phyloP scores from a whole-genome alignment of 2,329 filamentous ascomycete genomes.

The Fusarium algeriense region DNA sequence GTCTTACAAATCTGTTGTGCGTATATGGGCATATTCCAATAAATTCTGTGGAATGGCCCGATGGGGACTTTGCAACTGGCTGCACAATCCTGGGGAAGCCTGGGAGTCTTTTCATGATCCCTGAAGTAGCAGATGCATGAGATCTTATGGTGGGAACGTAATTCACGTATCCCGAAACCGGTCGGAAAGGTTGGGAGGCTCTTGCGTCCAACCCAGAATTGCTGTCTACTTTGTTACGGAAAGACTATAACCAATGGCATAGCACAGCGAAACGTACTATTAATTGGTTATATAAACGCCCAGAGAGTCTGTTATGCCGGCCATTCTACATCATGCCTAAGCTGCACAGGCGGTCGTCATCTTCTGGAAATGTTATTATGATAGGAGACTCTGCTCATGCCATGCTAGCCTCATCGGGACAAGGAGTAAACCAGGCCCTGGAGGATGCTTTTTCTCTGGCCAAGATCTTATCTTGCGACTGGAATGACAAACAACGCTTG shows the following conservation, averaged over 20 bases:
- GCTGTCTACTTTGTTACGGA: background rate
- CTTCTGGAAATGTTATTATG: rapidly evolving
- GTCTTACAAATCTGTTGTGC: background rate
- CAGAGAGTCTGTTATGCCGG: background rate
- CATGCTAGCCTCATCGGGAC: background rate
- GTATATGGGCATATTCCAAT: background rate
- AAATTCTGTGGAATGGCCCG: background rate
- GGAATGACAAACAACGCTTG: background rate
- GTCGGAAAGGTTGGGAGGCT: background rate
- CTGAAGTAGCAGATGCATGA: background rate
- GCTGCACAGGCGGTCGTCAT: background rate
- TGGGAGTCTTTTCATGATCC: background rate
- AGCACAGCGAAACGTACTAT: background rate
- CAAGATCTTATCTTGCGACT: background rate
- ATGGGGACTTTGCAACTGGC: background rate
- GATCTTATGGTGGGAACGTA: background rate
- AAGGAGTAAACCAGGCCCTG: background rate
- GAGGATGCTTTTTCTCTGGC: background rate
- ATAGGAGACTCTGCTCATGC: background rate
- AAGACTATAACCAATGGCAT: background rate
- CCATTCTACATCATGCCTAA: background rate
- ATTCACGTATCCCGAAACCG: background rate
- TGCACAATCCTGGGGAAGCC: background rate
- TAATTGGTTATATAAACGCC: background rate
- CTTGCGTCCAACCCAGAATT: background rate